These are phyloP conservation scores for Suillus lakei DNA, from an alignment of 768 basidiomycete species.

Conservation along the genomic window DNA sequence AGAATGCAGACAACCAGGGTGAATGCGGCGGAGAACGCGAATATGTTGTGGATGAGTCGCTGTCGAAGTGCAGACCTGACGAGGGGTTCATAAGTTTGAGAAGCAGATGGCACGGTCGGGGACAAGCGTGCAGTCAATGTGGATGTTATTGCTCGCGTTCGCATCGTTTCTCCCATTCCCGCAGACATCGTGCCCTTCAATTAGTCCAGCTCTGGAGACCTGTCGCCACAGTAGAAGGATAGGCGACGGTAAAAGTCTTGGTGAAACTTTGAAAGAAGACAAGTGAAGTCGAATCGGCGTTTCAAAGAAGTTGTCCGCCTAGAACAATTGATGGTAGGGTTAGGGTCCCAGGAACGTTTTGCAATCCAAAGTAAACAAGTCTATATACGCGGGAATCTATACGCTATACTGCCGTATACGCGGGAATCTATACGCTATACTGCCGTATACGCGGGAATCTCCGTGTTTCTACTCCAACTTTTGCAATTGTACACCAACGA, in stretches of 20 bases:
- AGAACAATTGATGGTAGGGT: too few relatives aligned
- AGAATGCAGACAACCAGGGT: slow-evolving; percentile 48
- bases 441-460: too few relatives aligned
- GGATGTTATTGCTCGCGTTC: slow-evolving; percentile 46
- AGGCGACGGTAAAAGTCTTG: slow-evolving; percentile 2
- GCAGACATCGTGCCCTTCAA: slow-evolving; percentile 3
- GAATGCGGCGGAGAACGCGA: slow-evolving; percentile 52
- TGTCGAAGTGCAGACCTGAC: slow-evolving; percentile 65
- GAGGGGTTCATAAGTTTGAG: slow-evolving; percentile 66
- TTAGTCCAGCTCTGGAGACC: not conserved
- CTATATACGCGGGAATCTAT: too few relatives aligned
- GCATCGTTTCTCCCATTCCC: not conserved
- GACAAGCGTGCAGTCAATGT: slow-evolving; percentile 47
- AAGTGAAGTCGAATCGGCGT: too few relatives aligned
- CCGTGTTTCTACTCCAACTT: too few relatives aligned
- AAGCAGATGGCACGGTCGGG: slow-evolving; percentile 59
- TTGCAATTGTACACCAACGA: too few relatives aligned
- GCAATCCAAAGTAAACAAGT: too few relatives aligned
- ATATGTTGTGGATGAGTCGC: slow-evolving; percentile 59
- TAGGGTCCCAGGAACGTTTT: too few relatives aligned
- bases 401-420: too few relatives aligned
- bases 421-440: too few relatives aligned
- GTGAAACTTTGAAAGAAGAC: not conserved
- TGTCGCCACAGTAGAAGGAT: not conserved
- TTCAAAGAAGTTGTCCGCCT: too few relatives aligned